Evolutionary conservation across 2,329 filamentous ascomycete species (phyloP), one percentile per base, ranked within the genome.

Genomic region (Cladosporium halotolerans): DNA sequence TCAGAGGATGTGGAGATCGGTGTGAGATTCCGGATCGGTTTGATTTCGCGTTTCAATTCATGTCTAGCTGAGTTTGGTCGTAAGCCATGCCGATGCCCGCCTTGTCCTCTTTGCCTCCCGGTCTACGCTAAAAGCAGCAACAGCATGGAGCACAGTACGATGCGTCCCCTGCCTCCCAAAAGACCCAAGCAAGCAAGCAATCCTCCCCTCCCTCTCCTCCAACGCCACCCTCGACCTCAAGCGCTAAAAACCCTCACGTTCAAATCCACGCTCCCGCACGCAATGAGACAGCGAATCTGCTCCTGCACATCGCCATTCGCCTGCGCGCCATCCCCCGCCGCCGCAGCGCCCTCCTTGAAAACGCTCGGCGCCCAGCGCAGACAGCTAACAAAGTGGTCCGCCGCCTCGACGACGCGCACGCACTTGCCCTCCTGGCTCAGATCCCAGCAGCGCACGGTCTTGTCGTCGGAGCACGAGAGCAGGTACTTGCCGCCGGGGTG

Each of bases 361-460:
- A 88, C 75, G 38, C 82, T 82, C 0, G 91, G 91, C 2, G 90
- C 92, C 91, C 92, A 97, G 57, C 89, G 75, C 63, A 96, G 77
- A 66, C 88, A 92, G 56, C 82, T 90, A 46, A 96, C 82, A 64
- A 97, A 96, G 66, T 90, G 89, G 4, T 80, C 83, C 0, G 83
- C 84, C 58, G 89, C 88, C 36, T 79, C 77, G 13, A 97, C 74
- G 0, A 83, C 84, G 70, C 92, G 92, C 60, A 96, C 89, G 63
- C 89, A 92, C 65, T 90, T 91, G 40, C 88, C 89, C 68, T 95
- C 90, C 67, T 97, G 92, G 23, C 81, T 80, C 23, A 97, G 75
- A 73, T 97, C 92, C 92, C 92, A 97, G 74, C 91, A 96, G 52
- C 91, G 80, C 55, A 97, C 78, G 4, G 89, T 91, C 74, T 93